Percentiles rank a stretch among this genome's conserved stretches.
These are phyloP conservation scores for Mycosphaerella sp. DNA, from an alignment of 2,329 filamentous ascomycete species.

Conservation along the genomic window DNA sequence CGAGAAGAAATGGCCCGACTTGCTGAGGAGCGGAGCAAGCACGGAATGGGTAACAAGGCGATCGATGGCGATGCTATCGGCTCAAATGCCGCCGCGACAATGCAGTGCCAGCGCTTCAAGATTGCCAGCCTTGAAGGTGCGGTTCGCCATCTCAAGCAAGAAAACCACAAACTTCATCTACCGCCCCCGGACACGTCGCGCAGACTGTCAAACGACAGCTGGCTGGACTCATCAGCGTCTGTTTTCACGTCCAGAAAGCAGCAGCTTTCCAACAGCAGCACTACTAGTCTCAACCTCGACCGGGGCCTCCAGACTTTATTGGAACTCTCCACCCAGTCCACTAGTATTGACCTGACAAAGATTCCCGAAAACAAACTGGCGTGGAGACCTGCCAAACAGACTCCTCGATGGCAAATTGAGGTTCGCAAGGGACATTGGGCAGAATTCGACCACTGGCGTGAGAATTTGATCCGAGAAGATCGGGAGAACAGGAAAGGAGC, in stretches of 20 bases:
- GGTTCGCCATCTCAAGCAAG: constrained; percentile 61
- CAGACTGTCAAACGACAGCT: constrained; percentile 37
- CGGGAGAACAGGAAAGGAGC: neutral
- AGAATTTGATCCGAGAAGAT: neutral
- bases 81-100: constrained; percentile 63
- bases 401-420: constrained; percentile 60
- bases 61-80: constrained; percentile 61
- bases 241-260: constrained; percentile 42
- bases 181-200: constrained; percentile 47
- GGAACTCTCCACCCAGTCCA: constrained; percentile 52
- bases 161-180: constrained; percentile 57
- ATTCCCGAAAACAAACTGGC: constrained; percentile 55
- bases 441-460: constrained; percentile 5
- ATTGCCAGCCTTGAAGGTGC: constrained; percentile 57
- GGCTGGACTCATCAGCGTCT: neutral
- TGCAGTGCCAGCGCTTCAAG: constrained; percentile 63
- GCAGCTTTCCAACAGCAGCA: constrained; percentile 20
- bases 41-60: constrained; percentile 49
- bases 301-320: constrained; percentile 61
- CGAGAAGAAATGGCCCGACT: constrained; percentile 28
- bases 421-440: constrained; percentile 60
- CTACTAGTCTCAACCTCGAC: constrained; percentile 49
- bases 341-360: constrained; percentile 53
- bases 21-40: constrained; percentile 28
- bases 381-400: constrained; percentile 60